Conservation (phyloP, 116 monocot species). For the Papilionanthe hybrid region DNA sequence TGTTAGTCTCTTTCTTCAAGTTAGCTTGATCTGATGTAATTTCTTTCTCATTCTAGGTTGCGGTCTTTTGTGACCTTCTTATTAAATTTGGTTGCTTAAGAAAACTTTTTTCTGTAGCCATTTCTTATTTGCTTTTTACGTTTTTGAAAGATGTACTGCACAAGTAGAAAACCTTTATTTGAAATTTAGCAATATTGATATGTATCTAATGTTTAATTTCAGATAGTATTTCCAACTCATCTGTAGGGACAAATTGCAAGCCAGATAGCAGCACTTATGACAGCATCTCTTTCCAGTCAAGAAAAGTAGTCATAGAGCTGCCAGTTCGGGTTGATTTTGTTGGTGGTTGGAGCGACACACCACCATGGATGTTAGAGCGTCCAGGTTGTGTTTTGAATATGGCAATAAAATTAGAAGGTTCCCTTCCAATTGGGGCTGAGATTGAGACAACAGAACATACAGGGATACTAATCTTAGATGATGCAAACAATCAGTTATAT, state of each 20-base stretch:
- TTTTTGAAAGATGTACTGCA: no score
- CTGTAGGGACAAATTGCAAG: conserved; percentile 11
- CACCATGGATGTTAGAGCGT: conserved; percentile 94
- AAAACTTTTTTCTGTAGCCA: background rate
- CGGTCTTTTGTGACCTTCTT: no score
- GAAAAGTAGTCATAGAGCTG: conserved; percentile 46
- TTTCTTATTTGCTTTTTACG: no score
- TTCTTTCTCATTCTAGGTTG: no score
- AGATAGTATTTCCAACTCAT: conserved; percentile 29
- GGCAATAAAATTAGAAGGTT: conserved; percentile 70
- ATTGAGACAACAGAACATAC: conserved; percentile 49
- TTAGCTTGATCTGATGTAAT: no score
- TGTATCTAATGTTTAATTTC: conserved; percentile 3
- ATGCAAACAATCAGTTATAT: conserved; percentile 45
- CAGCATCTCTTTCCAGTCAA: conserved; percentile 20
- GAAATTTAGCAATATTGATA: conserved; percentile 2
- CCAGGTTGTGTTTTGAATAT: conserved; percentile 94
- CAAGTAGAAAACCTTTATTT: background rate
- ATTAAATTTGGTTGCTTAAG: no score
- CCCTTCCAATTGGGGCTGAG: conserved; percentile 51
- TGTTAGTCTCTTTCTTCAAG: no score
- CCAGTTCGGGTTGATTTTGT: conserved; percentile 95
- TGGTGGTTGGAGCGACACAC: conserved; percentile 98
- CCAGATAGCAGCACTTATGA: conserved; percentile 10
- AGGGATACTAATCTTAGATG: conserved; percentile 68